phyloP scores from a whole-genome alignment of 768 basidiomycete species.

The Suillus tomentosus region DNA sequence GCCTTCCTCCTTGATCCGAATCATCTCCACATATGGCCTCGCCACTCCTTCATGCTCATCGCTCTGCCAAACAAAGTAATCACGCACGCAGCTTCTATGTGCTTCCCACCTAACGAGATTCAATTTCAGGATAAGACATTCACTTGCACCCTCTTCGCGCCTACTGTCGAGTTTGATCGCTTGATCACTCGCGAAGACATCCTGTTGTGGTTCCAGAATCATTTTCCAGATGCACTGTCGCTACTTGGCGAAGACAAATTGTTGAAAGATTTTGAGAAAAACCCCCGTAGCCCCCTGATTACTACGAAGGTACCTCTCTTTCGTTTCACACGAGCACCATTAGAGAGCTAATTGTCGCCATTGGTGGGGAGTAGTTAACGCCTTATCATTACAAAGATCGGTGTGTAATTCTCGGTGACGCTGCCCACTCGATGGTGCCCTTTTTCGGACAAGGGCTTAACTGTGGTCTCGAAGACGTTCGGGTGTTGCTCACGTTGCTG shows the following conservation, averaged over 20 bases:
- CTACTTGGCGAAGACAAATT: conserved; percentile 83
- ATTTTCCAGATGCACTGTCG: conserved; percentile 88
- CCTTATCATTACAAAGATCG: conserved; percentile 92
- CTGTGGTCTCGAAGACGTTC: conserved; percentile 96
- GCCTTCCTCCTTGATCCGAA: conserved; percentile 88
- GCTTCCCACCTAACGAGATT: conserved; percentile 28
- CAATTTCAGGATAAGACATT: conserved; percentile 85
- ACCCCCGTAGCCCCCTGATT: conserved; percentile 88
- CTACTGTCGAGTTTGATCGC: conserved; percentile 72
- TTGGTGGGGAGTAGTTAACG: conserved; percentile 53
- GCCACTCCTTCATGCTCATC: conserved; percentile 99
- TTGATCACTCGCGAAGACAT: conserved; percentile 59
- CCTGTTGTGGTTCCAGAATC: conserved; percentile 72
- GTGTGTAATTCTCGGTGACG: conserved; percentile 88
- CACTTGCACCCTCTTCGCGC: conserved; percentile 95
- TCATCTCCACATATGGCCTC: conserved; percentile 99
- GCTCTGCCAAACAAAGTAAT: conserved; percentile 94
- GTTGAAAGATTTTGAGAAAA: conserved; percentile 74
- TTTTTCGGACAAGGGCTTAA: conserved; percentile 98
- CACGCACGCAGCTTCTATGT: conserved; percentile 23
- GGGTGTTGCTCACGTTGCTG: conserved; percentile 79
- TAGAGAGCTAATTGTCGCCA: conserved; percentile 20
- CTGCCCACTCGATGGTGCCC: conserved; percentile 98
- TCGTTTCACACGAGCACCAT: conserved; percentile 18
- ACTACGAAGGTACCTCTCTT: conserved; percentile 79